Percentiles rank a stretch among this genome's conserved stretches.
Conservation (phyloP, 306 rosid genomes). For the Begonia masoniana region DNA sequence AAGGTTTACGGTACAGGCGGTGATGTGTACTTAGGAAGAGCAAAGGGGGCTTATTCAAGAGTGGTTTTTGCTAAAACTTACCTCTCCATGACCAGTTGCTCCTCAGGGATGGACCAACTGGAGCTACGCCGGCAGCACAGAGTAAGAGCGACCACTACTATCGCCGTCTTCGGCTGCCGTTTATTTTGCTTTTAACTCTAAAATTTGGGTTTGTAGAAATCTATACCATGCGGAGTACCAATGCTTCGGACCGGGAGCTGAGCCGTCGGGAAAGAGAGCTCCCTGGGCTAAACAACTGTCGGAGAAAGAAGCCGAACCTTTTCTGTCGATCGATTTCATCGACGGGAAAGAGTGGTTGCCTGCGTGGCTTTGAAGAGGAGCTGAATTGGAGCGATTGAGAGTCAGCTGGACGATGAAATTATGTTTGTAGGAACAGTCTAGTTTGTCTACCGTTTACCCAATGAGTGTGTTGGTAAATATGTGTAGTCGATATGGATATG, state of each 20-base stretch:
- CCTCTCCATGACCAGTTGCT: conserved; percentile 41
- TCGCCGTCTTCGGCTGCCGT: not conserved
- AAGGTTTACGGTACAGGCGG: conserved; percentile 60
- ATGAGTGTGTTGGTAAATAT: no score
- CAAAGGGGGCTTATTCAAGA: conserved; percentile 60
- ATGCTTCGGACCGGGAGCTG: conserved; percentile 52
- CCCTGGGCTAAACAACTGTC: conserved; percentile 46
- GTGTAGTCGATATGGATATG: no score
- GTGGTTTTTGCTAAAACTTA: conserved; percentile 42
- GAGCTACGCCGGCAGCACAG: conserved; percentile 46
- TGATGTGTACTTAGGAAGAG: conserved; percentile 62
- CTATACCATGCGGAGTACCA: conserved; percentile 51
- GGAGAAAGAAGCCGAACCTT: conserved; percentile 31
- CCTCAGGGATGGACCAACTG: conserved; percentile 68
- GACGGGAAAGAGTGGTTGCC: conserved; percentile 67
- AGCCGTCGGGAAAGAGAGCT: conserved; percentile 13
- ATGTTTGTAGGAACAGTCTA: not conserved
- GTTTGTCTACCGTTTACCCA: no score
- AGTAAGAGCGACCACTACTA: conserved; percentile 25
- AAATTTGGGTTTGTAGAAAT: conserved; percentile 18
- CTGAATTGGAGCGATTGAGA: not conserved
- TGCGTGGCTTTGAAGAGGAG: conserved; percentile 28
- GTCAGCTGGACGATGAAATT: no score
- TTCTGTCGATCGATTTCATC: conserved; percentile 37
- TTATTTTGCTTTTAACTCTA: no score